Evolutionary conservation across 2,329 filamentous ascomycete genomes (phyloP).

Genomic region (Fusarium keratoplasticum): DNA sequence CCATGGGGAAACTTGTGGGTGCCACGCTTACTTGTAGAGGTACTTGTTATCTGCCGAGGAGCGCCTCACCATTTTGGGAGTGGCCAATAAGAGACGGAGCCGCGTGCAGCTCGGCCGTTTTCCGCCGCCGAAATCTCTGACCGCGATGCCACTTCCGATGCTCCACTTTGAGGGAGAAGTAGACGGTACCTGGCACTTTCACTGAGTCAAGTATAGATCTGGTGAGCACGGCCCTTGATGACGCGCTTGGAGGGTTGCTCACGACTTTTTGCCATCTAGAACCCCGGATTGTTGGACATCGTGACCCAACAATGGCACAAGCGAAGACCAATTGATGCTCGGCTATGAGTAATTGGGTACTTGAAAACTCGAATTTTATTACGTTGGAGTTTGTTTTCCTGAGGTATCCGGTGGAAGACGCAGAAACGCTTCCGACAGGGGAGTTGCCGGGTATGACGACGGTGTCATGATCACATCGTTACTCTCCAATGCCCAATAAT

Average conservation of each 20-base stretch:
- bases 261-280: conserved; percentile 5
- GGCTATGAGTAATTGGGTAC: background rate
- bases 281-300: conserved; percentile 11
- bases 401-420: background rate
- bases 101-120: background rate
- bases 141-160: conserved; percentile 1
- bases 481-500: background rate
- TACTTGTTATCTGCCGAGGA: conserved; percentile 28
- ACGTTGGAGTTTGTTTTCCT: background rate
- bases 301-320: background rate
- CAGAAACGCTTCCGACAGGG: background rate
- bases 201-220: conserved; percentile 35
- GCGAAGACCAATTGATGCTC: background rate
- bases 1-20: conserved; percentile 4
- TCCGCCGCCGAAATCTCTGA: background rate
- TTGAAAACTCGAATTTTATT: background rate
- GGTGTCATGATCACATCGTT: background rate
- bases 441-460: background rate
- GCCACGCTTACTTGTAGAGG: background rate
- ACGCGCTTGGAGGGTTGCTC: background rate
- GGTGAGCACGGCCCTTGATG: background rate
- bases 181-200: conserved; percentile 7
- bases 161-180: background rate
- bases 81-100: background rate
- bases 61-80: background rate